Conservation (phyloP, 495 filamentous ascomycete species). For the Daldinia caldariorum region DNA sequence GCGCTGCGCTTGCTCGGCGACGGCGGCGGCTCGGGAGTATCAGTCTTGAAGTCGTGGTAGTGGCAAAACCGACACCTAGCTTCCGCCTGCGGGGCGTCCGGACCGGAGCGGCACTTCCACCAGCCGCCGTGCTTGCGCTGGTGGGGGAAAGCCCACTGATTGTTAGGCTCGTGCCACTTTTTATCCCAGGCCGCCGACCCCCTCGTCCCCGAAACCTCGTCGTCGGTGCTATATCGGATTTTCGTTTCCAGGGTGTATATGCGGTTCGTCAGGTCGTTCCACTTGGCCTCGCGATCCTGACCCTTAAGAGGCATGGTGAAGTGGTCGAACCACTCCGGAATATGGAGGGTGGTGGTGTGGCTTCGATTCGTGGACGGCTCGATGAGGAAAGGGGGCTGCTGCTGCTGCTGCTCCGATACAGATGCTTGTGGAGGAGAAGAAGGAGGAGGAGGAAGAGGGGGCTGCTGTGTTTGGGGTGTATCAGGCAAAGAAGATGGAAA, state of each 20-base stretch:
- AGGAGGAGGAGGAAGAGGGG: no score
- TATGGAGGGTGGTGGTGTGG: neutral
- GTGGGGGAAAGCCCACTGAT: constrained; percentile 44
- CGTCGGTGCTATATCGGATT: neutral
- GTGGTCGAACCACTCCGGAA: constrained; percentile 51
- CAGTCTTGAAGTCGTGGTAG: no score
- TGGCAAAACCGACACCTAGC: constrained; percentile 37
- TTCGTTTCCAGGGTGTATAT: constrained; percentile 18
- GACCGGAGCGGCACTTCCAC: constrained; percentile 54
- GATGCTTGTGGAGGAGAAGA: neutral
- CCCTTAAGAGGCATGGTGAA: constrained; percentile 29
- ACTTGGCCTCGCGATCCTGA: constrained; percentile 5
- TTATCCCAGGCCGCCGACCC: constrained; percentile 42
- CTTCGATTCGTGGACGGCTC: neutral
- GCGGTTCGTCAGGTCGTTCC: constrained; percentile 21
- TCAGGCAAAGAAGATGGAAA: neutral
- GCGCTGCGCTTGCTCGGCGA: neutral
- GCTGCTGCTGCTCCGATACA: neutral
- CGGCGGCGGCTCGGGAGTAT: no score
- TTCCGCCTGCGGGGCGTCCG: constrained; percentile 48
- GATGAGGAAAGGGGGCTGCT: neutral
- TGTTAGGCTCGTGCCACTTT: constrained; percentile 48
- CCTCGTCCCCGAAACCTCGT: neutral
- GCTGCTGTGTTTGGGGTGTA: neutral
- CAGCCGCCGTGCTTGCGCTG: constrained; percentile 47